Evolutionary conservation across 495 filamentous ascomycete species (phyloP), one percentile per base, ranked within the genome.

Genomic region (Annulohypoxylon bovei): DNA sequence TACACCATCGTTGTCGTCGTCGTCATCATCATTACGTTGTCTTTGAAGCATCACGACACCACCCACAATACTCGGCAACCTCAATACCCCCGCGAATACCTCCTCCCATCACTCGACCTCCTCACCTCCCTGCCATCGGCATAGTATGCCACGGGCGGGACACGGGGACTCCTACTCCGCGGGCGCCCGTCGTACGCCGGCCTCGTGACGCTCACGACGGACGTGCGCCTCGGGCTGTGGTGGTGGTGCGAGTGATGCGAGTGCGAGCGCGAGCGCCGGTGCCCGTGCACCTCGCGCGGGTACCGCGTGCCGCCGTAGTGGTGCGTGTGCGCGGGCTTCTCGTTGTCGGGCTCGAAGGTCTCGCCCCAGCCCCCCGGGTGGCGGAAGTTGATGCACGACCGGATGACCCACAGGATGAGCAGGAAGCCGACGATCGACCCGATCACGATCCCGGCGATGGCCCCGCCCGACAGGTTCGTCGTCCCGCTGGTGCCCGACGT

Each of bases 381-480:
- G 35, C 80, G 78, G 30, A 77, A 66, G 69, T 81, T 81, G 49
- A 62, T 66, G 65, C 81, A 83, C 0, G 77, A 80, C 4, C 77
- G 74, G 72, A 83, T 71, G 70, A 88, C 78, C 87, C 87, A 88
- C 23, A 85, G 68, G 3, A 89, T 57, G 0, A 88, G 72, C 0
- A 89, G 76, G 1, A 88, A 78, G 6, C 87, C 87, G 50, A 75
- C 85, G 53, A 89, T 84, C 20, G 83, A 82, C 33, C 87, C 87
- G 70, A 89, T 82, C 53, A 89, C 87, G 63, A 88, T 88, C 40
- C 87, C 87, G 0, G 87, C 87, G 42, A 89, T 88, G 1, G 78
- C 86, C 22, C 87, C 87, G 16, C 85, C 81, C 18, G 78, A 79
- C 14, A 89, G 78, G 14, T 77, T 78, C 11, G 28, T 53, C 6